These are phyloP conservation scores for Cenchrus americanus DNA, from an alignment of 176 grass and related monocot genomes.

Conservation along the genomic window DNA sequence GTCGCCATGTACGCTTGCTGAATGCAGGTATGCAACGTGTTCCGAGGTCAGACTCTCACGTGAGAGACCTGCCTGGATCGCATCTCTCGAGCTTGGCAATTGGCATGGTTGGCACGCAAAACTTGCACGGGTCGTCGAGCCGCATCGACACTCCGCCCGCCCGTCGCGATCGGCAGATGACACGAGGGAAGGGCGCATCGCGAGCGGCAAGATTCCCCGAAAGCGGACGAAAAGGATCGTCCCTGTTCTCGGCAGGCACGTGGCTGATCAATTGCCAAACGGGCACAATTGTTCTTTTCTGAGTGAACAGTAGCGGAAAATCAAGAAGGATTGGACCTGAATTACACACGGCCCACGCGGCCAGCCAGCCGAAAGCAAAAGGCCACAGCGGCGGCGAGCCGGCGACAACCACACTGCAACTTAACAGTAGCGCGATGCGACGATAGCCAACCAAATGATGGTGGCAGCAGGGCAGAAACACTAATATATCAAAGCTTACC, in stretches of 20 bases:
- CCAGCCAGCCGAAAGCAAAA: not conserved
- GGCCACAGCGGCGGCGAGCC: not conserved
- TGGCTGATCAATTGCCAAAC: not conserved
- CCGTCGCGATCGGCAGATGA: not conserved
- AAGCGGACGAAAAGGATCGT: not conserved
- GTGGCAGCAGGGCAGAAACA: too few species aligned
- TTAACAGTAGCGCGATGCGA: not conserved
- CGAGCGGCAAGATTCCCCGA: not conserved
- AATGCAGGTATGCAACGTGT: not conserved
- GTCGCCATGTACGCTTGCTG: not conserved
- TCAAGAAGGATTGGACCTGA: not conserved
- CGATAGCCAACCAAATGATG: not conserved
- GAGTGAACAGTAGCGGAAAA: not conserved
- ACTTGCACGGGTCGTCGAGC: not conserved
- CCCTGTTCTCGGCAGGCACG: not conserved
- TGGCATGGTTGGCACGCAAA: not conserved
- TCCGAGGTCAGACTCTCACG: not conserved
- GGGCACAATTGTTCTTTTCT: too few species aligned
- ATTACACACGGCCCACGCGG: not conserved
- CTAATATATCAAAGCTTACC: not conserved
- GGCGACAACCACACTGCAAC: not conserved
- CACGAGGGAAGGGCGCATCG: not conserved
- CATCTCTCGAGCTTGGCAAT: not conserved
- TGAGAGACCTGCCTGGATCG: not conserved
- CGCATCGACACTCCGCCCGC: not conserved